These are phyloP conservation scores for Stephanodiscus minutulus DNA, from an alignment of 108 stramenopile species.

Conservation along the genomic window DNA sequence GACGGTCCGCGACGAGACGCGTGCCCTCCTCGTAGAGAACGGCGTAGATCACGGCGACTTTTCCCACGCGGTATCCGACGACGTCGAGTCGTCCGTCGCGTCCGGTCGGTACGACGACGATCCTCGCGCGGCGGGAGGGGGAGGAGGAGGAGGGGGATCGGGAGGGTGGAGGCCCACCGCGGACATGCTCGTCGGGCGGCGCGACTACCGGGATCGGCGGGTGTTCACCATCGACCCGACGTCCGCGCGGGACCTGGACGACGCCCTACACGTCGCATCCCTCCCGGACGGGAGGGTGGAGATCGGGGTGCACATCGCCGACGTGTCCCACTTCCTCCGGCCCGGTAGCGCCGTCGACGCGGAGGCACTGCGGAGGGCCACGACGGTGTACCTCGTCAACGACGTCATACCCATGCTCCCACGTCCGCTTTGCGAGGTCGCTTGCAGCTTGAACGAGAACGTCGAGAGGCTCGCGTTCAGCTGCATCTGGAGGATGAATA, in stretches of 20 bases:
- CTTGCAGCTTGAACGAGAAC: conserved; percentile 94
- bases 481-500: conserved; percentile 93
- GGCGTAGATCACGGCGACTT: conserved; percentile 93
- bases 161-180: conserved; percentile 88
- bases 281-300: conserved; percentile 80
- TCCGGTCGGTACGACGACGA: conserved; percentile 56
- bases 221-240: conserved; percentile 97
- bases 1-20: conserved; percentile 88
- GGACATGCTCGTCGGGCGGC: conserved; percentile 65
- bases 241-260: conserved; percentile 95
- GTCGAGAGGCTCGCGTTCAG: conserved; percentile 95
- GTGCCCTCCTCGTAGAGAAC: conserved; percentile 80
- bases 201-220: conserved; percentile 78
- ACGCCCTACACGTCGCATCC: conserved; percentile 87
- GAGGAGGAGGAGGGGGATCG: conserved; percentile 50
- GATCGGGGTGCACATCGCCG: conserved; percentile 97
- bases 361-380: conserved; percentile 91
- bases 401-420: conserved; percentile 93
- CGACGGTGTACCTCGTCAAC: conserved; percentile 96
- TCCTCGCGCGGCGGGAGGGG: conserved; percentile 1
- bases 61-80: conserved; percentile 63
- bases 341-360: conserved; percentile 81
- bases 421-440: conserved; percentile 88
- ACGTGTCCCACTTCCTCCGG: conserved; percentile 92
- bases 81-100: conserved; percentile 70